Evolutionary conservation across 2,329 filamentous ascomycete genomes (phyloP), one percentile per base, ranked within the genome.

Genomic region (Aspergillus sp.): DNA sequence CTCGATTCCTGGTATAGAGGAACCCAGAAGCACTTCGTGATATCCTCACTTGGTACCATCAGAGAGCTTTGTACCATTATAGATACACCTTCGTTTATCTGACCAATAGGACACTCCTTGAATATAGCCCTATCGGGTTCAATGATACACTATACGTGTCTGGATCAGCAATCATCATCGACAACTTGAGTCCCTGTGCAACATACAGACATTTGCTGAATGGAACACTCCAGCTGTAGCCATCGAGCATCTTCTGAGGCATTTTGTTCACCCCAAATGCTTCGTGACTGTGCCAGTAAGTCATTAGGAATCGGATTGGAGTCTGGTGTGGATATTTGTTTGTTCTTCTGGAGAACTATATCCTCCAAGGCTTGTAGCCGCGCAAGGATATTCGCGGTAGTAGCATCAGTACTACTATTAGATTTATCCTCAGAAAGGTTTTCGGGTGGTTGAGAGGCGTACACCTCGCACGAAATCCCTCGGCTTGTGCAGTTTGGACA

Each of bases 401-500:
- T 15, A 22, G 30, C 11, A 31, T 11, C 30, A 13, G 25, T 6
- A n/a, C 17, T 22, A 6, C 19, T 19, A 17, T 15, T 28, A 11
- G 3, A 8, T 2, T 51, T 43, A 3, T 34, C 50, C 31, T 53
- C 50, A n/a, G 13, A 15, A 15, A 3, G 30, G 19, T 7, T 41
- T 17, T 31, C 53, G 34, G 38, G 15, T 15, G n/a, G 17, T 11
- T 46, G 53, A 38, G 53, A 47, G 19, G 25, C 25, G 25, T 55
- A 55, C 19, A 55, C 34, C 11, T 69, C 62, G 51, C 75, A 76
- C 4, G 62, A 28, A 17, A 74, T 64, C 2, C 68, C 74, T 8
- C 74, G 69, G 25, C 69, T 69, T 4, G 66, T 72, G 64, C 83
- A 85, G 62, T 81, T 79, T 9, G 79, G 77, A 65, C 82, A 85